Evolutionary conservation across 1,139 yeast species (phyloP), one percentile per base, ranked within the genome.

Genomic region (Yamadazyma membranifaciens): DNA sequence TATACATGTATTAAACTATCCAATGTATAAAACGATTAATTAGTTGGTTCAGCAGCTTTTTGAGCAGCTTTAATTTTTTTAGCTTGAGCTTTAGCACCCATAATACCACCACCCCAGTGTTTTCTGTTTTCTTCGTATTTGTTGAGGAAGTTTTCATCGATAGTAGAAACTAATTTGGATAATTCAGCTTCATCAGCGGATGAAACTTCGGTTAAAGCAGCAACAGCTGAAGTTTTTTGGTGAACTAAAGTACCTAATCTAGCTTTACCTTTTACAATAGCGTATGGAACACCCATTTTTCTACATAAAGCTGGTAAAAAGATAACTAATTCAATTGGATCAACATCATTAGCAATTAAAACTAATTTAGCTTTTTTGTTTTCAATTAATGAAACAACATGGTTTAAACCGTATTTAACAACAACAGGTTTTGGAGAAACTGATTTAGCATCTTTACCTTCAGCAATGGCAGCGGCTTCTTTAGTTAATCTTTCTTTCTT

Each of bases 101-200:
- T 78, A 72, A 87, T 67, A 82, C 98, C 98, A 81, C 98, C 98
- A 82, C 98, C 98, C 98, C 98, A 91, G 84, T 88, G 95, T 78
- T 87, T 88, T 81, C 95, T 91, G 70, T 79, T 68, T 59, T 91
- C 97, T 65, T 91, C 97, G 83, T 83, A 87, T 76, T 88, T 87
- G 65, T 87, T 95, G 61, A 75, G 69, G 75, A 83, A 91, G 92
- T 88, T 89, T 56, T 95, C 83, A 73, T 87, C 83, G 69, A 92
- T 81, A 65, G 98, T 85, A 49, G 96, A 84, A 60, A 91, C 80
- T 63, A 91, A 81, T 72, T 88, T 86, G 57, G 97, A 87, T 61
- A 91, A 83, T 65, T 88, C 91, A 65, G 95, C 81, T 78, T 88
- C 94, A 73, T 92, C 98, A 70, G 87, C 96, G 54, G 94, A 74